A percentile compares a stretch with the other conserved stretches of the same genome.
Evolutionary conservation across 805 yeast genomes (phyloP).

Genomic region (Wickerhamomyces ciferrii): DNA sequence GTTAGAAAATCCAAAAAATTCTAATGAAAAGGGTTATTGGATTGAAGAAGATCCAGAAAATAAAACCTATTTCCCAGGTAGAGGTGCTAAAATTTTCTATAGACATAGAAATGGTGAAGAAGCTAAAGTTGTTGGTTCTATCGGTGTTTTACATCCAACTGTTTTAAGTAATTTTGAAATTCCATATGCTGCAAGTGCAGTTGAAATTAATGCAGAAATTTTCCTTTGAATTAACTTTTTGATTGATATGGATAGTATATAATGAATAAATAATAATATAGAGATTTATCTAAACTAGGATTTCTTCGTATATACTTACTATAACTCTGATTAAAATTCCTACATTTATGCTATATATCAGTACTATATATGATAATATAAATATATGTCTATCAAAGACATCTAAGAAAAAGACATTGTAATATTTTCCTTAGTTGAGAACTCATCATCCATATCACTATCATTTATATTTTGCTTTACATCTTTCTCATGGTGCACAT

Average conservation of each 20-base stretch:
- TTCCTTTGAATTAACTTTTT: slow-evolving; percentile 47
- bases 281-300: too few species aligned
- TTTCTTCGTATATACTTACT: too few species aligned
- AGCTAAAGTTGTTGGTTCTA: slow-evolving; percentile 62
- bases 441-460: slow-evolving; percentile 12
- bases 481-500: not conserved
- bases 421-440: slow-evolving; percentile 11
- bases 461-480: not conserved
- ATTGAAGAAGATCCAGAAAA: slow-evolving; percentile 64
- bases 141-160: slow-evolving; percentile 96
- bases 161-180: slow-evolving; percentile 83
- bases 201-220: slow-evolving; percentile 85
- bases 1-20: slow-evolving; percentile 45
- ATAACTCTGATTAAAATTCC: too few species aligned
- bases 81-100: slow-evolving; percentile 87
- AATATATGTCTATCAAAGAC: too few species aligned
- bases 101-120: slow-evolving; percentile 57
- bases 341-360: too few species aligned
- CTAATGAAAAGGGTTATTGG: slow-evolving; percentile 77
- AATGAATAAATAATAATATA: too few species aligned
- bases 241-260: not conserved
- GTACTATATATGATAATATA: too few species aligned
- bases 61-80: slow-evolving; percentile 89
- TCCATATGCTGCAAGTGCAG: slow-evolving; percentile 88
- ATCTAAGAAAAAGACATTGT: slow-evolving; percentile 15